Evolutionary conservation across 805 yeast species (phyloP), one percentile per base, ranked within the genome.

Genomic region (Candida anglica): DNA sequence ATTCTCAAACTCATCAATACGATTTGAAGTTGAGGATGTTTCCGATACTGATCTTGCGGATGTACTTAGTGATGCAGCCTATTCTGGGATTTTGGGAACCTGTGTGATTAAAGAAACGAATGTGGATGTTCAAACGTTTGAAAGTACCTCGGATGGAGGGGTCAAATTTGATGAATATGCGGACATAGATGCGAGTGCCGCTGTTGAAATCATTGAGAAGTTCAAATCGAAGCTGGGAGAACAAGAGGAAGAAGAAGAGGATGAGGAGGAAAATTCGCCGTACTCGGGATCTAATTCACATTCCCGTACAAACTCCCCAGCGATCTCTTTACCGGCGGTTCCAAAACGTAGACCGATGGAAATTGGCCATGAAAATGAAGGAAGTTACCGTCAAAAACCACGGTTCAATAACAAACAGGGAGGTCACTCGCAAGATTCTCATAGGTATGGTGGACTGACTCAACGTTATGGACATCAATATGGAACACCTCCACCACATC

Each of bases 131-230:
- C 89, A 82, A 54, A 73, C 83, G 2, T 89, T 83, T 53, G 84
- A 84, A 48, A 71, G 69, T 26, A 73, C 82, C 1, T 58, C 75
- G 0, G 81, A 78, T 47, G 89, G 88, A 6, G 85, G 85, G 11
- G 76, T 86, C 7, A 78, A 78, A 43, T 89, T 83, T 54, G 95
- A 87, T 48, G 96, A 88, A 50, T 88, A 87, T 50, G 71, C 81
- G 3, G 73, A 75, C 30, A 68, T 87, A n/a, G 77, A 79, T 3
- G 62, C 78, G 7, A 75, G 76, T 24, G 81, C 76, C 28, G 89
- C 89, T 0, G 71, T 81, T 10, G 77, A 77, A 30, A 58, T 83
- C 15, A 43, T 81, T n/a, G 56, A 3, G 68, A 65, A 36, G 71
- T 32, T 15, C 27, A 32, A 24, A 24, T n/a, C 13, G 19, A 30